Percentiles rank a stretch among this genome's conserved stretches.
phyloP scores from a whole-genome alignment of 257 asterid species.

The Petunia axillaris region DNA sequence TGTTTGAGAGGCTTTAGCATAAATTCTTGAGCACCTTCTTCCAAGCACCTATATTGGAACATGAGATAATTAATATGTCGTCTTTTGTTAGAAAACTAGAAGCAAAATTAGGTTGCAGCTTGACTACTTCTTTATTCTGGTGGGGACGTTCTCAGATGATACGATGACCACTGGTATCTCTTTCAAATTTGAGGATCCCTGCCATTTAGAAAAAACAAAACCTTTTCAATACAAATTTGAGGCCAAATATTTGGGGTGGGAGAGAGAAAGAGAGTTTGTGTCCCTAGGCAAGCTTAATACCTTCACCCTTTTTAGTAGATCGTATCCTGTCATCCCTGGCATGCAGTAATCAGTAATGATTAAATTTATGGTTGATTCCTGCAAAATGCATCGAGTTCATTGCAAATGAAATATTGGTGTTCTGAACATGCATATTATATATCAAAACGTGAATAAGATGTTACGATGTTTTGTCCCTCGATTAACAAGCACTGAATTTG shows the following conservation, averaged over 20 bases:
- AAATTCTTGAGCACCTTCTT: slow-evolving; percentile 48
- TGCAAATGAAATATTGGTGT: not conserved
- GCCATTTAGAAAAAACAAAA: slow-evolving; percentile 22
- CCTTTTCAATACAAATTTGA: no score
- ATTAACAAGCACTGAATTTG: not conserved
- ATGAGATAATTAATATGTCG: not conserved
- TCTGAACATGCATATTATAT: not conserved
- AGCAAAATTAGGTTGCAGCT: slow-evolving; percentile 13
- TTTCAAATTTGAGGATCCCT: slow-evolving; percentile 46
- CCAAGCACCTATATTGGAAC: slow-evolving; percentile 37
- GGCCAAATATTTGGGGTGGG: not conserved
- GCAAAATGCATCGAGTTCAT: slow-evolving; percentile 18
- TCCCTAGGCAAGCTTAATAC: slow-evolving; percentile 23
- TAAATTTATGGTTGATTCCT: slow-evolving; percentile 39
- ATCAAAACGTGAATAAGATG: not conserved
- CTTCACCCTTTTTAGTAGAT: slow-evolving; percentile 50
- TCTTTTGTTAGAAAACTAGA: not conserved
- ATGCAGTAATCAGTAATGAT: slow-evolving; percentile 46
- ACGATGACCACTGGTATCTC: slow-evolving; percentile 46
- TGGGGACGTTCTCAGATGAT: slow-evolving; percentile 44
- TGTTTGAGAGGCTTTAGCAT: slow-evolving; percentile 48
- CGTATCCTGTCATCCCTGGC: slow-evolving; percentile 55
- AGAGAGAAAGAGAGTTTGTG: not conserved
- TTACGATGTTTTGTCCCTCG: no score
- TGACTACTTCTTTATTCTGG: slow-evolving; percentile 37